Evolutionary conservation across 2,329 filamentous ascomycete genomes (phyloP), one percentile per base, ranked within the genome.

Genomic region (Apiospora rasikravindrae): DNA sequence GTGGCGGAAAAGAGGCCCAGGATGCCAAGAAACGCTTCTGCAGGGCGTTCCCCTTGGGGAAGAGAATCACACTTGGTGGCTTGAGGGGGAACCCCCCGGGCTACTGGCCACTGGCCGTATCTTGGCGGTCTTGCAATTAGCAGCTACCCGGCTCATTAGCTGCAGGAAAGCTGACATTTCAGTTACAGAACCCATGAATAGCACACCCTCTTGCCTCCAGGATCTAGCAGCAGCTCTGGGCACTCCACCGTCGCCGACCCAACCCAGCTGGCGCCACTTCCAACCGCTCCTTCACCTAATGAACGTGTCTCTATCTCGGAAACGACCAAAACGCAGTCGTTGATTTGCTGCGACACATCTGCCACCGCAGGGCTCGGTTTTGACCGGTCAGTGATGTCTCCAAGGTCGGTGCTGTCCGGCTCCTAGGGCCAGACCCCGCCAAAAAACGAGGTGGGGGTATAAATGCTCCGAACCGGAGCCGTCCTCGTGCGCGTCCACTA

Each of bases 11-110:
- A 61, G 1, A 37, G 7, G 29, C 16, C 51, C 53, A 64, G 57
- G 3, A 64, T 40, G 57, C 57, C 57, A 64, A 64, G 57, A 64
- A 64, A 64, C 33, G 57, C 57, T 64, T 64, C 57, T 64, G 57
- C 57, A 64, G 57, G 57, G 57, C 57, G 57, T 64, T 64, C 57
- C 22, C 33, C 24, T 64, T 40, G 33, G 22, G 57, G 22, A 64
- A 24, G 10, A n/a, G 22, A 64, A 64, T 61, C 57, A 64, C 19
- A 40, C 57, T 19, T 64, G 37, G 57, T 64, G 57, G 33, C 57
- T 37, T 64, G 29, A 40, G 33, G 22, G 33, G 29, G 26, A n/a
- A n/a, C n/a, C n/a, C n/a, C 7, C 47, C 47, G 22, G 49, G 29
- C 29, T 37, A 11, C 11, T 26, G 49, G 51, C n/a, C 11, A 26